Evolutionary conservation across 1,284 basidiomycete species (phyloP).

Genomic region (Boletus smithii): DNA sequence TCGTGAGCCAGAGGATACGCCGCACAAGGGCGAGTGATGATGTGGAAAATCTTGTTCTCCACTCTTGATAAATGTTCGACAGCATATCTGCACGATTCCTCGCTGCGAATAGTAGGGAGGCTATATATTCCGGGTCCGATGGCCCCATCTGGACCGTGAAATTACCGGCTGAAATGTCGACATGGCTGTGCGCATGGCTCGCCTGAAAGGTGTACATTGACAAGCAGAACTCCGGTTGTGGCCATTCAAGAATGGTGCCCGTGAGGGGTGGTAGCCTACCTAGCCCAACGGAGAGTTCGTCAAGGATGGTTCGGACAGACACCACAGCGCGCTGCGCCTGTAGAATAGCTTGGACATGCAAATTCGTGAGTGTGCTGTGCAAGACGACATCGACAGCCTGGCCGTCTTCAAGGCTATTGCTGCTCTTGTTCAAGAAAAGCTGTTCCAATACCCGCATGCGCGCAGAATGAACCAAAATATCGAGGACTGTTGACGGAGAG

Average conservation of each 20-base stretch:
- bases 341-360: conserved; percentile 16
- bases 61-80: conserved; percentile 18
- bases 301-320: conserved; percentile 10
- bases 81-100: conserved; percentile 31
- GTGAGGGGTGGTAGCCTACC: conserved; percentile 7
- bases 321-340: neutral
- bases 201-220: conserved; percentile 22
- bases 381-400: conserved; percentile 20
- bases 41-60: conserved; percentile 30
- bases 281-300: conserved; percentile 21
- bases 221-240: conserved; percentile 22
- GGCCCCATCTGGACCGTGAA: conserved; percentile 40
- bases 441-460: conserved; percentile 28
- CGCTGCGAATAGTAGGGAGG: conserved; percentile 36
- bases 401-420: neutral
- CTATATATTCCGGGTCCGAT: conserved; percentile 44
- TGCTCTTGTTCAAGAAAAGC: conserved; percentile 13
- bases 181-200: conserved; percentile 21
- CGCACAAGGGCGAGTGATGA: conserved; percentile 39
- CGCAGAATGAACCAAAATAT: conserved; percentile 26
- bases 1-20: conserved; percentile 49
- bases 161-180: conserved; percentile 30
- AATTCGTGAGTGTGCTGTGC: conserved; percentile 17
- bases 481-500: conserved; percentile 14
- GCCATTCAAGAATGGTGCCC: conserved; percentile 3